Conservation (phyloP, 441 rosid genomes). For the Croton laevigatus region DNA sequence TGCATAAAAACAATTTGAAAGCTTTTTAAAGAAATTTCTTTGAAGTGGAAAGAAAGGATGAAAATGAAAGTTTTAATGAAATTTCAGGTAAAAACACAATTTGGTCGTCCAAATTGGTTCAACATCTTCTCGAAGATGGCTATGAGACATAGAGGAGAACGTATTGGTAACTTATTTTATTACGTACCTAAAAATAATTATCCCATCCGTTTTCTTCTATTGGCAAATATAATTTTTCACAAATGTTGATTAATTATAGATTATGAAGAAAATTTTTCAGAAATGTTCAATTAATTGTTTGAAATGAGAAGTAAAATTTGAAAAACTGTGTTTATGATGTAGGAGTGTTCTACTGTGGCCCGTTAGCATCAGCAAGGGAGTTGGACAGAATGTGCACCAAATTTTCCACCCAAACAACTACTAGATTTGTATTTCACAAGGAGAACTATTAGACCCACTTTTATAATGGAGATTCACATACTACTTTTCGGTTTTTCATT, state of each 20-base stretch:
- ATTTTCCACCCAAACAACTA: conserved; percentile 44
- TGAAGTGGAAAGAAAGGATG: too few species aligned
- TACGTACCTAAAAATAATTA: not conserved
- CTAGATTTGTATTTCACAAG: conserved; percentile 57
- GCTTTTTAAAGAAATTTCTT: too few species aligned
- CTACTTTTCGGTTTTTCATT: too few species aligned
- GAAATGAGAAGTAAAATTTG: too few species aligned
- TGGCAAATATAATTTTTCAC: not conserved
- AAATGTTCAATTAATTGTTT: too few species aligned
- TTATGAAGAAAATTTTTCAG: too few species aligned
- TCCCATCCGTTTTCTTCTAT: too few species aligned
- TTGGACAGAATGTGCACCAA: conserved; percentile 48
- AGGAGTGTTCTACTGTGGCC: conserved; percentile 61
- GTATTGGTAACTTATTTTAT: conserved; percentile 36
- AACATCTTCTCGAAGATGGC: conserved; percentile 43
- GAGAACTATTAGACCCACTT: conserved; percentile 33
- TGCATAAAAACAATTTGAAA: too few species aligned
- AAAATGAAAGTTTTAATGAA: not conserved
- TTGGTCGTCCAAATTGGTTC: conserved; percentile 54
- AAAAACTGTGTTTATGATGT: not conserved
- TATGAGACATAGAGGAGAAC: conserved; percentile 37
- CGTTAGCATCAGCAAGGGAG: conserved; percentile 40
- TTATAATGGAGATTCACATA: not conserved
- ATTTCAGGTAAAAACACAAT: conserved; percentile 45
- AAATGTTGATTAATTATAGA: too few species aligned